These are phyloP conservation scores for Chrysosporium queenslandicum DNA, from an alignment of 2,329 filamentous ascomycete genomes.

Conservation along the genomic window DNA sequence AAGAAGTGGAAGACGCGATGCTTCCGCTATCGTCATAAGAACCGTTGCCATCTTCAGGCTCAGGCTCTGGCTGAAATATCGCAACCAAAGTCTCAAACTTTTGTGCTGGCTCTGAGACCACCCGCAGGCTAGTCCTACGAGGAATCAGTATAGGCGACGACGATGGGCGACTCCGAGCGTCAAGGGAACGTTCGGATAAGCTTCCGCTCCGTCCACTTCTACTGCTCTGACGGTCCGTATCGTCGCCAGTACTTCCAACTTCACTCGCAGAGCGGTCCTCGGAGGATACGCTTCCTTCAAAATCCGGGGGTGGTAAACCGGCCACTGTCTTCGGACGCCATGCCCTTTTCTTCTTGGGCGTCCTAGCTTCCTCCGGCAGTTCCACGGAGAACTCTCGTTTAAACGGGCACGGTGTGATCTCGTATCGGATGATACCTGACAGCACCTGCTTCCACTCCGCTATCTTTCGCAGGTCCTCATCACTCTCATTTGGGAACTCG, in stretches of 20 bases:
- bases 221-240: constrained; percentile 1
- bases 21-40: constrained; percentile 19
- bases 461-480: constrained; percentile 55
- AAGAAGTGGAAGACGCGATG: constrained; percentile 33
- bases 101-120: constrained; percentile 24
- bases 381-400: constrained; percentile 63
- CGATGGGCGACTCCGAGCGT: background rate
- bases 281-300: constrained; percentile 10
- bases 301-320: constrained; percentile 8
- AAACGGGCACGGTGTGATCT: constrained; percentile 82
- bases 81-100: constrained; percentile 31
- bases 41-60: constrained; percentile 17
- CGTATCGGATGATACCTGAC: constrained; percentile 66
- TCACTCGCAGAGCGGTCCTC: constrained; percentile 28
- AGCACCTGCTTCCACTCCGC: constrained; percentile 60
- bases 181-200: background rate
- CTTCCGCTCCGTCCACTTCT: constrained; percentile 5
- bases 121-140: constrained; percentile 17
- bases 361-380: constrained; percentile 57
- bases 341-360: constrained; percentile 56
- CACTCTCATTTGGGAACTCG: constrained; percentile 60
- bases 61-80: constrained; percentile 29
- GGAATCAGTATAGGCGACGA: constrained; percentile 15
- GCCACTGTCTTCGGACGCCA: constrained; percentile 50
- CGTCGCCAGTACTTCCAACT: constrained; percentile 4